phyloP scores from a whole-genome alignment of 495 filamentous ascomycete species.

The Annulohypoxylon bovei region DNA sequence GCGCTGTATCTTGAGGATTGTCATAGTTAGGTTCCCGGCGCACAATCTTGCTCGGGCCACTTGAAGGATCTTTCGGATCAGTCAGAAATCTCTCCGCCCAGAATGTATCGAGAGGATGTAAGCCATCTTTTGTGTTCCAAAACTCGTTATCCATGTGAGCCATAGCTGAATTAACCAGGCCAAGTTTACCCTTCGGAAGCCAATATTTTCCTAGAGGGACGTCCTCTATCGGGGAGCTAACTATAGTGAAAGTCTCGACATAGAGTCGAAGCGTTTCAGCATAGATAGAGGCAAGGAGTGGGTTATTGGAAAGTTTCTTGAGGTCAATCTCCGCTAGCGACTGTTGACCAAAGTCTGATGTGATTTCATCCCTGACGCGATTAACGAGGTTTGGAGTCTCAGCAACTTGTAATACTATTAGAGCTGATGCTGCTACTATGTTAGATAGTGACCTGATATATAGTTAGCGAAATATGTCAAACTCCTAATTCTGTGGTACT shows the following conservation, averaged over 20 bases:
- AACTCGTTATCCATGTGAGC: neutral
- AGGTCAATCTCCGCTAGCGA: neutral
- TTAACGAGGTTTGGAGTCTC: neutral
- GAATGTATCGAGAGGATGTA: neutral
- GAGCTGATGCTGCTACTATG: neutral
- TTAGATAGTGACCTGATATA: no score
- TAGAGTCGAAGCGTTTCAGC: neutral
- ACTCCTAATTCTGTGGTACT: no score
- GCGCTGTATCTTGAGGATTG: neutral
- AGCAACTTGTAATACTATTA: neutral
- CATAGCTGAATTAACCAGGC: neutral
- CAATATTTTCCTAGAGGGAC: neutral
- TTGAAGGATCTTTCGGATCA: neutral
- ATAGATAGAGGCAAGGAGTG: neutral
- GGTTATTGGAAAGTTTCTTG: neutral
- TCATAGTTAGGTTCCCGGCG: neutral
- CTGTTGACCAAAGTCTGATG: neutral
- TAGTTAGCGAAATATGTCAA: no score
- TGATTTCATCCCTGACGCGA: neutral
- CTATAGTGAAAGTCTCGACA: neutral
- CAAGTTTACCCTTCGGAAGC: neutral
- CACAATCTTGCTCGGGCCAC: neutral
- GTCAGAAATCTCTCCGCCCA: neutral
- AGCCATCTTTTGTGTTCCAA: neutral
- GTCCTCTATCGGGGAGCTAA: neutral